Evolutionary conservation across 1,284 basidiomycete species (phyloP), one percentile per base, ranked within the genome.

Genomic region (Sporisorium iseilematis-ciliati): DNA sequence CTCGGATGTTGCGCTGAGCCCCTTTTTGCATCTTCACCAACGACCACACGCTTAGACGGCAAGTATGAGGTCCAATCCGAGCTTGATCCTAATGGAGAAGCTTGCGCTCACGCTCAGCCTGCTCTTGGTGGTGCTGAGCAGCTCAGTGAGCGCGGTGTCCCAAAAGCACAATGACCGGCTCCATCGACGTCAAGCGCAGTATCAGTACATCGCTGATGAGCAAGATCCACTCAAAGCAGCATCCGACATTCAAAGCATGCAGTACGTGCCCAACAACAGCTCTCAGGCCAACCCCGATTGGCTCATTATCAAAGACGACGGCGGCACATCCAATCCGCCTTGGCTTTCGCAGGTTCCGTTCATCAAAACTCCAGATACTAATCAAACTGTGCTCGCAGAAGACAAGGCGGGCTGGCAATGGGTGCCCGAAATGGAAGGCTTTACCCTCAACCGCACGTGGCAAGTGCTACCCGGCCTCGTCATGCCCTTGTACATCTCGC

Each of bases 401-500:
- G 71, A 63, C 33, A 2, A 25, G 41, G 43, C 25, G 46, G 79
- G 65, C 18, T 81, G 79, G 79, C 48, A 66, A 18, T 21, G 3
- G 10, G 49, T 81, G n/a, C 76, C 78, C 12, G 65, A 78, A 0
- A 14, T 73, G 16, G 60, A 73, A 20, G 78, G 79, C 6, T 81
- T 80, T 48, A 71, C 65, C 0, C 77, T 81, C 25, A 81, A 81
- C 52, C 54, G 78, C 25, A 76, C 76, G 14, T 73, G 54, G 46
- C 25, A 68, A n/a, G 58, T 80, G 20, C 33, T 64, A 0, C 73
- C 65, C 7, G 54, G 48, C 25, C 50, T 68, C 11, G 41, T 64
- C 54, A 78, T 78, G 74, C 79, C 79, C 14, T 74, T 80, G 58
- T 81, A 81, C 62, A 57, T 78, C 20, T 64, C 76, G n/a, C 35